These are phyloP conservation scores for Populus tremula DNA, from an alignment of 345 rosid species.

Conservation along the genomic window DNA sequence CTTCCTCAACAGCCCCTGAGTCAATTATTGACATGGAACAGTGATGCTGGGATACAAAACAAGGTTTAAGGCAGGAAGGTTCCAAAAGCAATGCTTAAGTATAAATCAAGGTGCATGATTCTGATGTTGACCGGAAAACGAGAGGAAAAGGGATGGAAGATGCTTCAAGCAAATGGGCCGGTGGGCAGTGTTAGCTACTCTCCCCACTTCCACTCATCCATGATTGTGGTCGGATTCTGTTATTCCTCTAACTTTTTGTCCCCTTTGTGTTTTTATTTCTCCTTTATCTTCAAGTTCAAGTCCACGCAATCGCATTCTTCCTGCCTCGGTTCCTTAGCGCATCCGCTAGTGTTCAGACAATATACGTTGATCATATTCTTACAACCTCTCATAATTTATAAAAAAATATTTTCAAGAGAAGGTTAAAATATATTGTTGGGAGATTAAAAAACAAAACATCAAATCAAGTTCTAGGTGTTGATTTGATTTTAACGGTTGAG, in stretches of 20 bases:
- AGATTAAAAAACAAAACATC: too few species aligned
- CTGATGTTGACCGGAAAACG: not conserved
- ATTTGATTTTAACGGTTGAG: not conserved
- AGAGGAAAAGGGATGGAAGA: constrained; percentile 7
- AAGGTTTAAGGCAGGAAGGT: constrained; percentile 2
- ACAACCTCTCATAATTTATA: too few species aligned
- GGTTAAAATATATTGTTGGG: too few species aligned
- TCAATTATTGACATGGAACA: not conserved
- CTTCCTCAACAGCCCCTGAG: too few species aligned
- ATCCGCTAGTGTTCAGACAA: not conserved
- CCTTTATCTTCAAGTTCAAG: constrained; percentile 11
- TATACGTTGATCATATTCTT: not conserved
- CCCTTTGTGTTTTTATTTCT: not conserved
- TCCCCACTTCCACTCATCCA: constrained; percentile 12
- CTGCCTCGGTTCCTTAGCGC: not conserved
- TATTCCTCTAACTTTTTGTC: not conserved
- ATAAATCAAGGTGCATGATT: not conserved
- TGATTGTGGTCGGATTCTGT: not conserved
- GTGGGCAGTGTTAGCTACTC: not conserved
- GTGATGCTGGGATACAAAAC: not conserved
- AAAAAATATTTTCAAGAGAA: too few species aligned
- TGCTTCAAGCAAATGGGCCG: constrained; percentile 30
- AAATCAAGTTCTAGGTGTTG: not conserved
- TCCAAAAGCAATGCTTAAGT: constrained; percentile 1
- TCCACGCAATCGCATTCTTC: not conserved